These are phyloP conservation scores for Magnaporthiopsis poae DNA, from an alignment of 2,329 filamentous ascomycete species.

Conservation along the genomic window DNA sequence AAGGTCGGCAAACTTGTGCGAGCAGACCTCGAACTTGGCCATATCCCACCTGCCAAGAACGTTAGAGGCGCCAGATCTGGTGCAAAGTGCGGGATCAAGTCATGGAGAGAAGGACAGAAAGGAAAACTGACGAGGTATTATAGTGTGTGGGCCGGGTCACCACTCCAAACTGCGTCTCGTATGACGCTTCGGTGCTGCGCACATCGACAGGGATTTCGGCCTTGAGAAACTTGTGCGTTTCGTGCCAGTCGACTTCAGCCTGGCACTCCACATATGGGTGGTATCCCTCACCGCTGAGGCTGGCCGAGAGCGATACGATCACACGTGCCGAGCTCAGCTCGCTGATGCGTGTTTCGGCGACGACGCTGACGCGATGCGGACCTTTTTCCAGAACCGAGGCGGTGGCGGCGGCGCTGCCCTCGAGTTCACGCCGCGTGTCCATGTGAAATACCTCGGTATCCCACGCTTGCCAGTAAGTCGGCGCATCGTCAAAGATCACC, in stretches of 20 bases:
- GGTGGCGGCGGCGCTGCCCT: conserved; percentile 26
- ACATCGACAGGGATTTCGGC: conserved; percentile 61
- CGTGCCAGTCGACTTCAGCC: conserved; percentile 58
- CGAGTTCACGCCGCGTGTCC: conserved; percentile 50
- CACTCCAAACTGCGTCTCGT: conserved; percentile 60
- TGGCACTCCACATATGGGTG: conserved; percentile 45
- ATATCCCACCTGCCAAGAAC: conserved; percentile 33
- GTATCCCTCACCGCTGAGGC: conserved; percentile 25
- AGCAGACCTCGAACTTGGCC: conserved; percentile 96
- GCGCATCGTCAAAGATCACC: conserved; percentile 61
- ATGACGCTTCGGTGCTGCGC: conserved; percentile 54
- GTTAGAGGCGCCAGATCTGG: conserved; percentile 54
- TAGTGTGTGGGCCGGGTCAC: conserved; percentile 58
- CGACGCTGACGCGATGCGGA: conserved; percentile 46
- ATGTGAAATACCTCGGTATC: conserved; percentile 61
- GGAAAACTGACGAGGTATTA: conserved; percentile 40
- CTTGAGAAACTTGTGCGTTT: conserved; percentile 62
- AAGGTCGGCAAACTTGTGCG: conserved; percentile 86
- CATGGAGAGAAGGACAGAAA: background rate
- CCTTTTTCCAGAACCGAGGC: conserved; percentile 42
- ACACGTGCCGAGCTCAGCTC: conserved; percentile 56
- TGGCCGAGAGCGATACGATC: conserved; percentile 48
- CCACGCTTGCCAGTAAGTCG: conserved; percentile 63
- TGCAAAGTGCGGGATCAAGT: background rate
- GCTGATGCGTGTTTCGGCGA: conserved; percentile 53